These are phyloP conservation scores for Cephalotrichum gorgonifer DNA, from an alignment of 2,329 filamentous ascomycete species.

Conservation along the genomic window DNA sequence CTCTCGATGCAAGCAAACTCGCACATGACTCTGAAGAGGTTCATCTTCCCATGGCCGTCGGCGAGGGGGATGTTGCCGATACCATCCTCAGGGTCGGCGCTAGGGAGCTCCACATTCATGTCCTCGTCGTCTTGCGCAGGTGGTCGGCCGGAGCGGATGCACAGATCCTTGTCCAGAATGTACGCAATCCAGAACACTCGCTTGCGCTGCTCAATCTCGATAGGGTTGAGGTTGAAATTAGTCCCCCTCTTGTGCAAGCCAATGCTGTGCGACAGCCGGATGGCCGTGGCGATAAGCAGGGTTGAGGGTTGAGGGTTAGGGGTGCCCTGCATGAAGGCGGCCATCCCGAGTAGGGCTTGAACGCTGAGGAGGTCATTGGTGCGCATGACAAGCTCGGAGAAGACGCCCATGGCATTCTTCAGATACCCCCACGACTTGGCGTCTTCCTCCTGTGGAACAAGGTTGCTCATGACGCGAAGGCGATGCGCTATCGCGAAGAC, in stretches of 20 bases:
- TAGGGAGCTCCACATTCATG: conserved; percentile 94
- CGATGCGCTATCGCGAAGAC: conserved; percentile 88
- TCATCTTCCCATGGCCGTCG: conserved; percentile 85
- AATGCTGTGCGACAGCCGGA: conserved; percentile 85
- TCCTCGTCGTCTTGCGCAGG: conserved; percentile 55
- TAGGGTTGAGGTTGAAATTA: conserved; percentile 84
- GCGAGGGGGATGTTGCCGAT: conserved; percentile 88
- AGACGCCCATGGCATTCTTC: conserved; percentile 92
- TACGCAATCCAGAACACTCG: conserved; percentile 58
- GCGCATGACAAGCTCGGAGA: conserved; percentile 87
- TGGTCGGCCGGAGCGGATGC: conserved; percentile 47
- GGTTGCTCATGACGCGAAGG: conserved; percentile 87
- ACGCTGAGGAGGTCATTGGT: conserved; percentile 94
- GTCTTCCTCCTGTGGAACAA: conserved; percentile 84
- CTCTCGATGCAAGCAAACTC: conserved; percentile 87
- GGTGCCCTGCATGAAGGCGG: conserved; percentile 88
- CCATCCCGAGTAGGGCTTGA: conserved; percentile 87
- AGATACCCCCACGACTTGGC: conserved; percentile 91
- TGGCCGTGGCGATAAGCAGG: conserved; percentile 81
- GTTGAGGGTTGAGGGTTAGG: conserved; percentile 94
- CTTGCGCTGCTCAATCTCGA: conserved; percentile 83
- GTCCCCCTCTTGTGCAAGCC: conserved; percentile 89
- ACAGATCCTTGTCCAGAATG: conserved; percentile 54
- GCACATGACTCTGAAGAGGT: conserved; percentile 87
- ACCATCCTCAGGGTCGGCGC: conserved; percentile 81